These are phyloP conservation scores for Histomonas meleagridis DNA, from an alignment of 208 protist genomes.

Conservation along the genomic window DNA sequence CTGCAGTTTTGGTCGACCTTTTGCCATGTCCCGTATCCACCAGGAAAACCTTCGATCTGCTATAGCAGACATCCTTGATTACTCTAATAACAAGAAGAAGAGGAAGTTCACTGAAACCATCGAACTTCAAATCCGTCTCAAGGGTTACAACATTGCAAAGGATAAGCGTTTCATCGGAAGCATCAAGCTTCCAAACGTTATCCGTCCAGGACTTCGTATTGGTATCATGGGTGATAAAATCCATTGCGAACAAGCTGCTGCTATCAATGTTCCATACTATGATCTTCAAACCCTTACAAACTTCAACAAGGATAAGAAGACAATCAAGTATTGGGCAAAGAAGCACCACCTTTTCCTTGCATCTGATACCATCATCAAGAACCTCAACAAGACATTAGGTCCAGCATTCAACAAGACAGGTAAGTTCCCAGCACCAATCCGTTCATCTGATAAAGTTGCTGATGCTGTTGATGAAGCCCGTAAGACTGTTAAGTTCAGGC, in stretches of 20 bases:
- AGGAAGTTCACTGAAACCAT: conserved; percentile 89
- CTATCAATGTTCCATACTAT: conserved; percentile 44
- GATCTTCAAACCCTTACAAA: conserved; percentile 11
- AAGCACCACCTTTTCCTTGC: conserved; percentile 93
- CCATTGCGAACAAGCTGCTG: conserved; percentile 80
- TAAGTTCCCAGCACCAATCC: background rate
- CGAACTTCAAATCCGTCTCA: conserved; percentile 95
- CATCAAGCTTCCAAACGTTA: conserved; percentile 75
- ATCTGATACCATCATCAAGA: conserved; percentile 58
- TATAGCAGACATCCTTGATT: conserved; percentile 4
- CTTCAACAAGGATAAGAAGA: background rate
- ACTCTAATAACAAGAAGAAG: conserved; percentile 46
- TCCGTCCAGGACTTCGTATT: conserved; percentile 60
- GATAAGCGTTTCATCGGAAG: conserved; percentile 97
- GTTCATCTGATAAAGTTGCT: background rate
- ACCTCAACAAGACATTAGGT: background rate
- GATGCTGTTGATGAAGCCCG: conserved; percentile 1
- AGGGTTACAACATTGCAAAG: conserved; percentile 96
- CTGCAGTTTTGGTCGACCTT: too few relatives aligned
- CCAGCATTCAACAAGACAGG: background rate
- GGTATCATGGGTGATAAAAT: conserved; percentile 86
- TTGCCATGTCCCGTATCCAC: background rate
- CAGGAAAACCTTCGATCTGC: background rate
- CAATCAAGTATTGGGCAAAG: conserved; percentile 75
- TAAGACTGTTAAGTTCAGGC: background rate